Conservation (phyloP, 1,284 basidiomycete species). For the Volvariella volvacea region DNA sequence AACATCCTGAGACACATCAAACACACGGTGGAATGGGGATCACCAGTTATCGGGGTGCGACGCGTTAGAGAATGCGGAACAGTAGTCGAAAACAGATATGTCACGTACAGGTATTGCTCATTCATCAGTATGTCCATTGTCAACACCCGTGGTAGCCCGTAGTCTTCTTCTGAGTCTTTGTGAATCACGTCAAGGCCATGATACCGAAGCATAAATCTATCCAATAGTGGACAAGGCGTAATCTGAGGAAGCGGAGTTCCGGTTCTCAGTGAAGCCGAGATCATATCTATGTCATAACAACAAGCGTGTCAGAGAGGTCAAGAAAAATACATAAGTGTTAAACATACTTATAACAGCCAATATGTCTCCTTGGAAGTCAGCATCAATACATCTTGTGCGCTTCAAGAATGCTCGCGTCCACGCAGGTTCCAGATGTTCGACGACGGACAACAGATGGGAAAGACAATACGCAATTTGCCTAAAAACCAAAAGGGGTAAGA, state of each 20-base stretch:
- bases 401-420: constrained; percentile 76
- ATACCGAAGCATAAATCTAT: constrained; percentile 61
- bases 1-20: constrained; percentile 52
- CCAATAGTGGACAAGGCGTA: constrained; percentile 76
- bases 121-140: constrained; percentile 61
- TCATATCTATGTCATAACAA: constrained; percentile 44
- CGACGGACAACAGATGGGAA: constrained; percentile 57
- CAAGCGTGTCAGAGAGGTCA: no score
- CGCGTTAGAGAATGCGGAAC: background rate
- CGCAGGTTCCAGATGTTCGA: constrained; percentile 58
- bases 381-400: constrained; percentile 71
- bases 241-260: constrained; percentile 80
- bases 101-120: constrained; percentile 63
- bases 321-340: background rate
- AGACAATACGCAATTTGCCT: constrained; percentile 59
- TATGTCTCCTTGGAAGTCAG: constrained; percentile 79
- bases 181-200: constrained; percentile 61
- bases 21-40: background rate
- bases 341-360: constrained; percentile 70
- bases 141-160: constrained; percentile 56
- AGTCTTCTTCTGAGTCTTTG: constrained; percentile 62
- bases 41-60: background rate
- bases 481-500: constrained; percentile 5
- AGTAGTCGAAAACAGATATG: background rate
- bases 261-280: constrained; percentile 67